Percentiles rank a stretch among this genome's conserved stretches.
phyloP scores from a whole-genome alignment of 176 grass and related monocot species.

The Luzula sylvatica region DNA sequence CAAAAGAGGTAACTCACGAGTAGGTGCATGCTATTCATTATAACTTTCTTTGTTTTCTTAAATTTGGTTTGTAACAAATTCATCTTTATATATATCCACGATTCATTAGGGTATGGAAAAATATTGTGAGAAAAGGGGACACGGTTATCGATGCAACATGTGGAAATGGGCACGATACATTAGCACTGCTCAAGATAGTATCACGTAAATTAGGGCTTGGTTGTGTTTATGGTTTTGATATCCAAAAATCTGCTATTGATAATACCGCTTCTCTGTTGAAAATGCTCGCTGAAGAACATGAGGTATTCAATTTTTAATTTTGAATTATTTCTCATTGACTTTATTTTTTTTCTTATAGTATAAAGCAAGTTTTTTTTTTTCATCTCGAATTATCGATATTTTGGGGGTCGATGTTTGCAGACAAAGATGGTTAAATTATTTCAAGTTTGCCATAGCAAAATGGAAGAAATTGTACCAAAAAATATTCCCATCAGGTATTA shows the following conservation, averaged over 20 bases:
- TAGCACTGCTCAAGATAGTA: constrained; percentile 74
- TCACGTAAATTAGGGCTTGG: constrained; percentile 37
- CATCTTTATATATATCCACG: background rate
- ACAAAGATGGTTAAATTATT: constrained; percentile 57
- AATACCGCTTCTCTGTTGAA: constrained; percentile 56
- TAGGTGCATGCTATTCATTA: constrained; percentile 36
- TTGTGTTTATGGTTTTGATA: constrained; percentile 72
- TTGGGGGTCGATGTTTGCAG: constrained; percentile 23
- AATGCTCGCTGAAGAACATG: constrained; percentile 29
- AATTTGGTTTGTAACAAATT: background rate
- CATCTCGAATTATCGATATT: background rate
- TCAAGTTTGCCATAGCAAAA: constrained; percentile 62
- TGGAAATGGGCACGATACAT: constrained; percentile 68
- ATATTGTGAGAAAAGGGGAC: constrained; percentile 60
- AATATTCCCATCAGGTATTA: constrained; percentile 56
- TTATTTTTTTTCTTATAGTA: background rate
- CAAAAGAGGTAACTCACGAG: constrained; percentile 86
- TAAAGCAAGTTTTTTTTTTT: constrained; percentile 4
- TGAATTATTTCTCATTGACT: background rate
- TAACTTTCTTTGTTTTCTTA: background rate
- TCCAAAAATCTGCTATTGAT: constrained; percentile 57
- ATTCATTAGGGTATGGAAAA: constrained; percentile 67
- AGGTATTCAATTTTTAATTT: constrained; percentile 33
- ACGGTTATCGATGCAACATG: constrained; percentile 87
- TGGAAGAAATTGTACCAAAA: constrained; percentile 70